Conservation (phyloP, 2,329 filamentous ascomycete genomes). For the Rutstroemia sydowiana region DNA sequence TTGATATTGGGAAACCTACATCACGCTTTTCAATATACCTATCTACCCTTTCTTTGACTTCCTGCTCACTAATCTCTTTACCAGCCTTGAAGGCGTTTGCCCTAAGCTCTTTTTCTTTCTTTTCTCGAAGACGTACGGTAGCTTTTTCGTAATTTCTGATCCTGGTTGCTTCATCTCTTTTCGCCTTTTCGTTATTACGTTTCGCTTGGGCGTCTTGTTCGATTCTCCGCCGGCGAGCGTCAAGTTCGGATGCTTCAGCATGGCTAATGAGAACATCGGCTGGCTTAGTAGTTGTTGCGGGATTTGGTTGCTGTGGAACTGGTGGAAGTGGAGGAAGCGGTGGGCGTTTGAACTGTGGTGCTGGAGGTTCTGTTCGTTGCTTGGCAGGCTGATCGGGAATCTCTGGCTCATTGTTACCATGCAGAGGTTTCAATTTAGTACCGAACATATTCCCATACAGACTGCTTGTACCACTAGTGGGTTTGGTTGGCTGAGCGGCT, state of each 20-base stretch:
- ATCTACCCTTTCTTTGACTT: slow-evolving; percentile 2
- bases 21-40: slow-evolving; percentile 9
- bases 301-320: background rate
- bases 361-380: too few species aligned
- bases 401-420: background rate
- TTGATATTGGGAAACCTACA: background rate
- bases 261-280: slow-evolving; percentile 1
- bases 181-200: background rate
- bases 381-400: background rate
- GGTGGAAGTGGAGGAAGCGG: background rate
- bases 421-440: too few species aligned
- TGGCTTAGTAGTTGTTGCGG: too few species aligned
- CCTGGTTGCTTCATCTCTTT: background rate
- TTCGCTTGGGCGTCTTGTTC: background rate
- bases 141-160: background rate
- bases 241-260: background rate
- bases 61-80: background rate
- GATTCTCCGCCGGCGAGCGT: background rate
- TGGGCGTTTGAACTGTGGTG: background rate
- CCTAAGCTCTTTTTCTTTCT: background rate
- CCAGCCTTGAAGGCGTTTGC: background rate
- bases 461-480: too few species aligned
- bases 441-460: too few species aligned
- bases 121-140: background rate
- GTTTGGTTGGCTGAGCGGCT: too few species aligned